These are phyloP conservation scores for Eimeria zaria DNA, from an alignment of 169 alveolate genomes.

Conservation along the genomic window DNA sequence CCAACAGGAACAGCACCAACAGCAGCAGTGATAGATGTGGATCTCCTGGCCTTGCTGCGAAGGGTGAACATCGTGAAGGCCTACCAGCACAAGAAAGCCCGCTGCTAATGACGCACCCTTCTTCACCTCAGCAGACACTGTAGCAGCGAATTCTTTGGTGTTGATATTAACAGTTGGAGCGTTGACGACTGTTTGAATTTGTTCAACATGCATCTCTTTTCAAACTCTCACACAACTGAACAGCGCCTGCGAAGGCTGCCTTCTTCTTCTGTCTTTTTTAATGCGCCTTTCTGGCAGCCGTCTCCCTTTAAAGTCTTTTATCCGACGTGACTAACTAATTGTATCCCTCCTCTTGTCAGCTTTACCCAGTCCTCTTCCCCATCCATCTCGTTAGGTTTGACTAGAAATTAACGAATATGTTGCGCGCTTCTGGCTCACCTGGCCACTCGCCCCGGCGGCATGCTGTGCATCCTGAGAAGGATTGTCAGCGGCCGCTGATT, in stretches of 20 bases:
- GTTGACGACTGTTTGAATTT: background rate
- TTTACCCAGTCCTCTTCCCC: background rate
- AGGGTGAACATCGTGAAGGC: background rate
- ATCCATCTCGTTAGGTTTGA: background rate
- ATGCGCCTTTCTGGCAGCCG: background rate
- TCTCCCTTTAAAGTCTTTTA: background rate
- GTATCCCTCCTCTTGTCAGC: background rate
- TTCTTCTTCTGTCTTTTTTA: background rate
- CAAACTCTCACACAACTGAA: background rate
- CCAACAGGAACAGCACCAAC: background rate
- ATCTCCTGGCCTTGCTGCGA: background rate
- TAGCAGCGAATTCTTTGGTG: background rate
- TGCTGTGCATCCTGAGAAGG: background rate
- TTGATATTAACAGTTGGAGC: background rate
- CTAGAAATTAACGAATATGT: background rate
- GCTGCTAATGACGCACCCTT: background rate
- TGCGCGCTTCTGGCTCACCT: background rate
- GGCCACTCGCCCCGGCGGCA: background rate
- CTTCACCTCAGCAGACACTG: conserved; percentile 5
- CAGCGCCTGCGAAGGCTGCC: background rate
- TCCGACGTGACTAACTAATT: background rate
- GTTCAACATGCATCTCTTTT: background rate
- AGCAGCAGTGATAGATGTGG: conserved; percentile 16
- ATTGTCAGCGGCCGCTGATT: background rate
- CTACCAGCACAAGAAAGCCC: background rate